A percentile compares a stretch with the other conserved stretches of the same genome.
Evolutionary conservation across 2,329 filamentous ascomycete genomes (phyloP).

Genomic region (Aspergillus versicolor): DNA sequence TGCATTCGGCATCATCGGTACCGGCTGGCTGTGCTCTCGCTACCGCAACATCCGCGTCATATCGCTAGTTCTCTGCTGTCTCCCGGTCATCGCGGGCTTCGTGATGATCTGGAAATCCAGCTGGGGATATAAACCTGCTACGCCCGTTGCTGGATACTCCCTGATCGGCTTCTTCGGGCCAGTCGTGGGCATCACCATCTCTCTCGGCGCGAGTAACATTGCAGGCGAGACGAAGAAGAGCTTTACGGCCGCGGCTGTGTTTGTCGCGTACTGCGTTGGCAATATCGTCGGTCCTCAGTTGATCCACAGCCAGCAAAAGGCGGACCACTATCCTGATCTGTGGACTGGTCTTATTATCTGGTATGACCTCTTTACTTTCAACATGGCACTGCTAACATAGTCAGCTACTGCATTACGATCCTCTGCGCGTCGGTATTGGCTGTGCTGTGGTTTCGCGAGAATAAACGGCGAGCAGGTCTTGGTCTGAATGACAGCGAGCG

Average conservation of each 20-base stretch:
- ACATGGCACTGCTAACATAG: not conserved
- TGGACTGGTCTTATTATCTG: constrained; percentile 69
- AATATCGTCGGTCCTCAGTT: constrained; percentile 76
- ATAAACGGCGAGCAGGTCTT: constrained; percentile 51
- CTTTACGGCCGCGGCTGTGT: constrained; percentile 71
- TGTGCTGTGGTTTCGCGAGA: constrained; percentile 59
- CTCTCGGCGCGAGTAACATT: constrained; percentile 64
- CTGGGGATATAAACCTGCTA: constrained; percentile 64
- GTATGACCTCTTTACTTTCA: not conserved
- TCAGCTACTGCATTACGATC: constrained; percentile 65
- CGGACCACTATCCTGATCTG: constrained; percentile 66
- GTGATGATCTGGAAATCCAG: constrained; percentile 69
- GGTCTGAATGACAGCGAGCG: constrained; percentile 60
- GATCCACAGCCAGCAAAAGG: constrained; percentile 65
- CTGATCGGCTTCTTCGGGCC: constrained; percentile 72
- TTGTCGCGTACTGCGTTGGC: constrained; percentile 72
- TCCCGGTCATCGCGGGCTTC: constrained; percentile 73
- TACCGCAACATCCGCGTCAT: constrained; percentile 64
- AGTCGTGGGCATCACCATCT: constrained; percentile 64
- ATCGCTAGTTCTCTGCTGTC: constrained; percentile 64
- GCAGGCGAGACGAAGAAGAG: constrained; percentile 77
- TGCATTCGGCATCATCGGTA: constrained; percentile 64
- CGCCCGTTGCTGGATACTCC: constrained; percentile 69
- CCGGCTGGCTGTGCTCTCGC: constrained; percentile 62
- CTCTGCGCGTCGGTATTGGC: constrained; percentile 57